These are phyloP conservation scores for Fusarium mundagurra DNA, from an alignment of 2,329 filamentous ascomycete species.

Conservation along the genomic window DNA sequence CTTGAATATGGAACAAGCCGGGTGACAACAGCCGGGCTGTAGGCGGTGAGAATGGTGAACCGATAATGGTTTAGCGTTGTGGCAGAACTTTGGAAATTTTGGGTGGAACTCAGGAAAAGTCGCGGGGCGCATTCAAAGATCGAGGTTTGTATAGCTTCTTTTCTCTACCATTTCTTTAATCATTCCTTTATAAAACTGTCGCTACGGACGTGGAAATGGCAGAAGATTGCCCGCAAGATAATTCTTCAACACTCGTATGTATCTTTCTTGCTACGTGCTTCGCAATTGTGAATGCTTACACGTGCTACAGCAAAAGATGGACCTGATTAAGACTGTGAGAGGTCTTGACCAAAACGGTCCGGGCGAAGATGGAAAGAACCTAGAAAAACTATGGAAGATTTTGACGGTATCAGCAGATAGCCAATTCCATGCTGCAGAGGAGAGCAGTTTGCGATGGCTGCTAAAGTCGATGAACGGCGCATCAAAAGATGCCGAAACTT, in stretches of 20 bases:
- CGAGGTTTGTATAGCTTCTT: slow-evolving; percentile 23
- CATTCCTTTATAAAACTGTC: slow-evolving; percentile 4
- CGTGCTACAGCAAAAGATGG: slow-evolving; percentile 43
- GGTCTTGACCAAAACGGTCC: slow-evolving; percentile 64
- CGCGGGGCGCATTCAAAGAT: slow-evolving; percentile 38
- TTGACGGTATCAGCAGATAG: slow-evolving; percentile 55
- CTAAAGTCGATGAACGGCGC: slow-evolving; percentile 68
- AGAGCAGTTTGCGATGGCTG: slow-evolving; percentile 70
- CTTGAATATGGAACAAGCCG: slow-evolving; percentile 49
- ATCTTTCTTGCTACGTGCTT: not conserved
- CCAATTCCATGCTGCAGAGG: slow-evolving; percentile 63
- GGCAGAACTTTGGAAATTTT: slow-evolving; percentile 62
- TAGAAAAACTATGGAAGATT: slow-evolving; percentile 60
- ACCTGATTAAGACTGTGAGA: slow-evolving; percentile 63
- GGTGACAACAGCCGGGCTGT: slow-evolving; percentile 51
- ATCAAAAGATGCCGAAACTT: slow-evolving; percentile 58
- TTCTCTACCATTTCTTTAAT: slow-evolving; percentile 21
- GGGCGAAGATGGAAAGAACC: slow-evolving; percentile 56
- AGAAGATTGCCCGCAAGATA: slow-evolving; percentile 9
- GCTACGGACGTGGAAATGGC: slow-evolving; percentile 39
- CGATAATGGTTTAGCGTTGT: slow-evolving; percentile 37
- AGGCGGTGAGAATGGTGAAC: slow-evolving; percentile 53
- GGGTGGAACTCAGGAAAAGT: slow-evolving; percentile 41
- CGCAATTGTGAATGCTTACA: slow-evolving; percentile 31
- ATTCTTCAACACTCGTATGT: slow-evolving; percentile 26